Base-by-base conservation (phyloP, 257 asterid species). In the Fraxinus pennsylvanica region DNA sequence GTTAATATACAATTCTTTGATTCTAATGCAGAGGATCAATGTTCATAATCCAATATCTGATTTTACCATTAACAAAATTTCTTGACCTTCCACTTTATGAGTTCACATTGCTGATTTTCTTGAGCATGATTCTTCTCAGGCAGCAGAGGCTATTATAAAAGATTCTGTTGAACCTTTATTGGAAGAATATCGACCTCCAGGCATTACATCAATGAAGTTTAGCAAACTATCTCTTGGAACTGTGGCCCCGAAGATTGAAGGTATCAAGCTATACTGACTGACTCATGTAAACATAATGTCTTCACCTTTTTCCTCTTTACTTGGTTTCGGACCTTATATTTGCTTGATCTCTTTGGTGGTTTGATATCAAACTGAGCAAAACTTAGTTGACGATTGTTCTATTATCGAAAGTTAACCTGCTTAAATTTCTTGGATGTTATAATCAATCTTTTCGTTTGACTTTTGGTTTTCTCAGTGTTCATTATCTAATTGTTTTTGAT, bases 191-290 rank as follows among this genome's bases (percentile, higher is more conserved):
- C 96, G 97, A 45, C 97, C 98, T 61, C 75, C 96, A 15, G 99
- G 98, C 74, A 95, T 95, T 73, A 86, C 93, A 21, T 90, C 96
- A 35, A 83, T 95, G 89, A 93, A 93, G 82, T 95, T 95, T 90
- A 90, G 91, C 87, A 95, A 93, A 87, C 82, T 95, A 72, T 89
- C 99, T 73, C 95, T 95, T 73, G 99, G 99, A 82, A 93, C 96
- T 47, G 99, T 95, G 89, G 96, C 99, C 78, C 99, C 99, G 36
- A 95, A 95, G 84, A 93, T 95, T 83, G 99, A 95, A 91, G 99
- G 99, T 95, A 84, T 74, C 74, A 25, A 17, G 35, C 68, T 68
- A 69, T 71, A 63, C 75, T 72, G 70, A 39, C 74, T 76, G n/a
- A 69, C 36, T 30, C 32, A 47, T 35, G 69, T 72, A 54, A 6